These are phyloP conservation scores for Tolypocladium paradoxum DNA, from an alignment of 2,329 filamentous ascomycete species.

Conservation along the genomic window DNA sequence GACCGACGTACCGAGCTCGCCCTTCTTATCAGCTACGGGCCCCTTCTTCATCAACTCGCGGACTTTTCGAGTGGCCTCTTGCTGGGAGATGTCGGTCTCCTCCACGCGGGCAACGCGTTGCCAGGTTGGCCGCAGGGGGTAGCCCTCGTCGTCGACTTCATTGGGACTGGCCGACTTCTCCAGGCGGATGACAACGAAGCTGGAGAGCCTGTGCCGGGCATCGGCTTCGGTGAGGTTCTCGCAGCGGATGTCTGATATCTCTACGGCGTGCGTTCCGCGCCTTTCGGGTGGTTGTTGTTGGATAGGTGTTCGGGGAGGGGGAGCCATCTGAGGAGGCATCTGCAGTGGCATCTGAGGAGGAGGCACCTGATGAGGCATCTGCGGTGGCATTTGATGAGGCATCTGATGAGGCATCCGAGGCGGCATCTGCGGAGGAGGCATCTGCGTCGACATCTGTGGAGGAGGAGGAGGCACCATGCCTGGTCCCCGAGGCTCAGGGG, in stretches of 20 bases:
- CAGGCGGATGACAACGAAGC: slow-evolving; percentile 29
- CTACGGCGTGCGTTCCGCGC: slow-evolving; percentile 6
- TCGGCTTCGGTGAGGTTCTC: slow-evolving; percentile 26
- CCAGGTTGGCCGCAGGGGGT: slow-evolving; percentile 26
- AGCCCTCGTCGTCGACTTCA: slow-evolving; percentile 26
- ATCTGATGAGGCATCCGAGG: background rate
- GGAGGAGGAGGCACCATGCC: background rate
- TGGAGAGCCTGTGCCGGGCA: slow-evolving; percentile 27
- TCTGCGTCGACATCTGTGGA: background rate
- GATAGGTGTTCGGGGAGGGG: background rate
- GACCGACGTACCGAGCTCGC: slow-evolving; percentile 21
- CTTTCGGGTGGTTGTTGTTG: slow-evolving; percentile 5
- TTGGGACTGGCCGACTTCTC: slow-evolving; percentile 24
- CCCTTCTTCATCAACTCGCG: slow-evolving; percentile 21
- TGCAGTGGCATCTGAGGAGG: background rate
- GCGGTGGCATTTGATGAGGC: background rate
- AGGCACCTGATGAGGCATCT: background rate
- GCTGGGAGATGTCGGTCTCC: slow-evolving; percentile 25
- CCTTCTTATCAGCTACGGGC: slow-evolving; percentile 26
- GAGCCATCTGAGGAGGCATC: background rate
- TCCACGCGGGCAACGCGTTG: slow-evolving; percentile 21
- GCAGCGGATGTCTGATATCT: slow-evolving; percentile 25
- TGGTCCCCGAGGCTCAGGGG: background rate
- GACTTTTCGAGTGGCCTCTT: slow-evolving; percentile 25
- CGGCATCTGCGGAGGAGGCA: background rate